Conservation (phyloP, 306 rosid genomes). For the Sphenostylis stenocarpa region DNA sequence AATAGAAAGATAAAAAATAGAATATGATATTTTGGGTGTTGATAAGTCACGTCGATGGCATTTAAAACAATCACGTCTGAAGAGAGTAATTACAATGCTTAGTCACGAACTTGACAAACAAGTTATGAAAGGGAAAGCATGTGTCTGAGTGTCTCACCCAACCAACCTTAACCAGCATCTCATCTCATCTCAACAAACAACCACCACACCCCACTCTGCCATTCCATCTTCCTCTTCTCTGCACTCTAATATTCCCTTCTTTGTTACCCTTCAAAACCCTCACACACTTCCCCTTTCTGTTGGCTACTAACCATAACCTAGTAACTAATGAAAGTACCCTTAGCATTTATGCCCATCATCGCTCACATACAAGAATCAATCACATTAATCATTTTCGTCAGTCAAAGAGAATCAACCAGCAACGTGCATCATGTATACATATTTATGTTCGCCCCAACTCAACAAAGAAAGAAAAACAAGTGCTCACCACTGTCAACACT, state of each 20-base stretch:
- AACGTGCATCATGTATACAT: neutral
- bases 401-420: conserved; percentile 28
- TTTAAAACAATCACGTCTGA: conserved; percentile 26
- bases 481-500: neutral
- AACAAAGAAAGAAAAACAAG: neutral
- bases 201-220: neutral
- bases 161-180: conserved; percentile 12
- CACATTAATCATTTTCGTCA: neutral
- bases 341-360: neutral
- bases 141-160: neutral
- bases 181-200: neutral
- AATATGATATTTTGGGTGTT: neutral
- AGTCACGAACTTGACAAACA: conserved; percentile 10
- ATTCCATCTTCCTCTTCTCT: too few relatives aligned
- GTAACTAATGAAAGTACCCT: neutral
- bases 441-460: neutral
- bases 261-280: neutral
- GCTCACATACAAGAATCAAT: conserved; percentile 9
- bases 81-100: conserved; percentile 4
- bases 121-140: conserved; percentile 19
- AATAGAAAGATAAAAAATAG: neutral
- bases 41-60: conserved; percentile 24
- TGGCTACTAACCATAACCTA: neutral
- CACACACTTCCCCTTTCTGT: neutral
- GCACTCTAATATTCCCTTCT: neutral